A percentile compares a stretch with the other conserved stretches of the same genome.
phyloP scores from a whole-genome alignment of 225 moss, liverwort and hornwort genomes.

The Physcomitrellopsis africana region DNA sequence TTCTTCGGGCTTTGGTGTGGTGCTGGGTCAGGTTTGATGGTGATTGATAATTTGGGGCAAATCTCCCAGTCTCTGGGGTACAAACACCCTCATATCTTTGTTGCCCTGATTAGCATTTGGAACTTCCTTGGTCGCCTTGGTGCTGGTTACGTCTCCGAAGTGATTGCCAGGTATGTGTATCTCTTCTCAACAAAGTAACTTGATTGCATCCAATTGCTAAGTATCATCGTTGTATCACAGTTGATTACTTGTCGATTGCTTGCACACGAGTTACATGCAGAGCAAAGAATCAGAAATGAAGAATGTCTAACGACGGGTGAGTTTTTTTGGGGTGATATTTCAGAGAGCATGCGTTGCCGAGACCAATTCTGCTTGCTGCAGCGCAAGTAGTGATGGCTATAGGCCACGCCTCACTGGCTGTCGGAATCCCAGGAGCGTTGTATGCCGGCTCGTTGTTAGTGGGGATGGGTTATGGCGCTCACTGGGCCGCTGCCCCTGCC shows the following conservation, averaged over 20 bases:
- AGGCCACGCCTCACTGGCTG: conserved; percentile 60
- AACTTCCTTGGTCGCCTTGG: conserved; percentile 77
- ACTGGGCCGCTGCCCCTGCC: conserved; percentile 81
- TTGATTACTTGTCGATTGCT: background rate
- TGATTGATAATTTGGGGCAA: conserved; percentile 76
- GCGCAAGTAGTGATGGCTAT: conserved; percentile 60
- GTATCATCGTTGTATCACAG: background rate
- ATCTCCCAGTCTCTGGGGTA: conserved; percentile 79
- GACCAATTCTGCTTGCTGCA: no score
- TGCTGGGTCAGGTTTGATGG: conserved; percentile 69
- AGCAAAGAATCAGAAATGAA: no score
- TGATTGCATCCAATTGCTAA: conserved; percentile 36
- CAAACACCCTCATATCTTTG: conserved; percentile 48
- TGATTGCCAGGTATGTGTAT: no score
- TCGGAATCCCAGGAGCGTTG: conserved; percentile 51
- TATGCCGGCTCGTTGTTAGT: conserved; percentile 57
- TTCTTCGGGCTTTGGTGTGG: conserved; percentile 62
- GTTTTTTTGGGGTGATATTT: no score
- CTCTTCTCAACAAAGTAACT: background rate
- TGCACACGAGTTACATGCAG: no score
- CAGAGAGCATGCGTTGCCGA: no score
- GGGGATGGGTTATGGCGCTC: conserved; percentile 75
- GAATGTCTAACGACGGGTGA: no score
- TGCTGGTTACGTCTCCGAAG: conserved; percentile 59
- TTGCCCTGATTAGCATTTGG: conserved; percentile 76